Conservation (phyloP, 1,284 basidiomycete species). For the Ganoderma boninense region DNA sequence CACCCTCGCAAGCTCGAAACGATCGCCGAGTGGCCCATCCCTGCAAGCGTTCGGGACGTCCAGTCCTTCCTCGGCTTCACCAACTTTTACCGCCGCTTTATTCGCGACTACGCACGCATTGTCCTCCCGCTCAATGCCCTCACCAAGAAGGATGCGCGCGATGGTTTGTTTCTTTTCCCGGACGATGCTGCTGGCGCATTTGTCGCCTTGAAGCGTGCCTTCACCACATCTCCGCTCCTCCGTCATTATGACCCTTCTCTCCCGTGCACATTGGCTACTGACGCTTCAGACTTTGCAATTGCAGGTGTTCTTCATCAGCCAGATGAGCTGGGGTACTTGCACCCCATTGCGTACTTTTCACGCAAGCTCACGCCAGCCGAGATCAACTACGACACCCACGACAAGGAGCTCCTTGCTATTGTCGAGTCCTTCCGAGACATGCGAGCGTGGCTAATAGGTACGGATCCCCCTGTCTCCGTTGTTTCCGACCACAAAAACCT, state of each 20-base stretch:
- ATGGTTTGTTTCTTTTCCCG: constrained; percentile 16
- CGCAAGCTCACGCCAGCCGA: constrained; percentile 42
- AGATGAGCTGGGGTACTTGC: constrained; percentile 37
- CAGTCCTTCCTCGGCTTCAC: constrained; percentile 48
- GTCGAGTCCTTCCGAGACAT: constrained; percentile 44
- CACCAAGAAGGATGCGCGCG: constrained; percentile 33
- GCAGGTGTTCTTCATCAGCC: constrained; percentile 43
- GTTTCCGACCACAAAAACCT: constrained; percentile 47
- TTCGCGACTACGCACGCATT: constrained; percentile 44
- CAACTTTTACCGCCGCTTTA: constrained; percentile 52
- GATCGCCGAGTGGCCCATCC: constrained; percentile 49
- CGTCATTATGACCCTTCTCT: constrained; percentile 41
- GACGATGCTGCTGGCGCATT: constrained; percentile 32
- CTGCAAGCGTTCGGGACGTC: constrained; percentile 41
- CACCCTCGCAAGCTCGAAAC: constrained; percentile 49
- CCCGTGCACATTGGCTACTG: constrained; percentile 36
- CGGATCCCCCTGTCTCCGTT: constrained; percentile 36
- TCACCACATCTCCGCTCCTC: constrained; percentile 42
- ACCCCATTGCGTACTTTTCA: constrained; percentile 45
- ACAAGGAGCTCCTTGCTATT: constrained; percentile 49
- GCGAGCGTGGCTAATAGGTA: constrained; percentile 43
- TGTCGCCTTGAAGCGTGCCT: constrained; percentile 36
- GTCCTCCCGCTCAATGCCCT: constrained; percentile 34
- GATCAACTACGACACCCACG: constrained; percentile 30
- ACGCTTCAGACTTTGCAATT: constrained; percentile 38